Evolutionary conservation across 345 rosid genomes (phyloP).

Genomic region (Eucalyptus erythrocorys): DNA sequence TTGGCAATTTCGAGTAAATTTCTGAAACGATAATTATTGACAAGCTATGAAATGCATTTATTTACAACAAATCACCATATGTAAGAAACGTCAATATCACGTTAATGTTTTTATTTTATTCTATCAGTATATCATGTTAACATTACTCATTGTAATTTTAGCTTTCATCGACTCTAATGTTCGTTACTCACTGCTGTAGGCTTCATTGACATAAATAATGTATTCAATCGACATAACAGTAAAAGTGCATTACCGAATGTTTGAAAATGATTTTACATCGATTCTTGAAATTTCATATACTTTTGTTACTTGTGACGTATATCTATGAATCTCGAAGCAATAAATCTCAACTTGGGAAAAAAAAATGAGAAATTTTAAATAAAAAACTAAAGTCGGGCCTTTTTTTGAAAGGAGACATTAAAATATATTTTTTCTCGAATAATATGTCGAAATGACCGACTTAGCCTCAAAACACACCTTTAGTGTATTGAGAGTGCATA

Average conservation of each 20-base stretch:
- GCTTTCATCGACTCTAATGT: background rate
- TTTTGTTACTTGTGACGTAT: background rate
- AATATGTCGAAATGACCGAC: fast-evolving
- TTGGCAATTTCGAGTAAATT: background rate
- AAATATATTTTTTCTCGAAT: fast-evolving
- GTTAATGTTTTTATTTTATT: no score
- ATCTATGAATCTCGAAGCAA: background rate
- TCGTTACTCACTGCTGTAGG: fast-evolving
- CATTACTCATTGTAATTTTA: background rate
- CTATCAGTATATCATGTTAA: no score
- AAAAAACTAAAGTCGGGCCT: fast-evolving
- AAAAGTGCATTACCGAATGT: background rate
- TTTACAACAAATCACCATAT: background rate
- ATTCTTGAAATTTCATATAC: background rate
- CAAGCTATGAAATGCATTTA: background rate
- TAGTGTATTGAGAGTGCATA: no score
- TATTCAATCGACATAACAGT: background rate
- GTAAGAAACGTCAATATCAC: background rate
- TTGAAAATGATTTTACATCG: background rate
- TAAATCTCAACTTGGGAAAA: background rate
- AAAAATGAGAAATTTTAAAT: background rate
- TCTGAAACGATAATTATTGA: background rate
- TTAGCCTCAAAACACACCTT: fast-evolving
- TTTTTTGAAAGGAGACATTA: fast-evolving
- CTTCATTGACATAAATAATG: background rate